Evolutionary conservation across 2,329 filamentous ascomycete genomes (phyloP), one percentile per base, ranked within the genome.

Genomic region (Penicillium olsonii): DNA sequence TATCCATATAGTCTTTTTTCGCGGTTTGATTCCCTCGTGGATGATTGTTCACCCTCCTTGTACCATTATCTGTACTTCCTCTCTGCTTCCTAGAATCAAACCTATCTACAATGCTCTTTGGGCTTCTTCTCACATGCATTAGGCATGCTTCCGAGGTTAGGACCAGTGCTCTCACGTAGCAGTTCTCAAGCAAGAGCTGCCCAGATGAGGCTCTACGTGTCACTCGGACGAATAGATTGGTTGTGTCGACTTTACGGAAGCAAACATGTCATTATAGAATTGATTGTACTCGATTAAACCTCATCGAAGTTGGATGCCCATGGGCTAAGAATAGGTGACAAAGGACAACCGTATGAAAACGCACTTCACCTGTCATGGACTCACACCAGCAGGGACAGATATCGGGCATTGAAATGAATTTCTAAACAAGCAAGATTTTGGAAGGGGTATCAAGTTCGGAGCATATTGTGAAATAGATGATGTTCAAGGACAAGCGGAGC

Each of bases 401-500:
- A 37, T 37, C 18, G 52, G 52, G 50, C 56, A 55, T 59, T 48
- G 48, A 41, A 42, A 31, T n/a, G 12, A n/a, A 5, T 6, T 31
- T 31, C 31, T 48, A 17, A 39, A 41, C 9, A 41, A 10, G 11
- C 15, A 35, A 20, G 17, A n/a, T 19, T 37, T 44, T 24, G 38
- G 40, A n/a, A 37, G 29, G 53, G 42, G 38, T 48, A 55, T 58
- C 56, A 48, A 53, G 24, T 57, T 46, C 42, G 17, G 41, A 37
- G 37, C 26, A 27, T 15, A 49, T 18, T 31, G 2, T n/a, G 29
- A 26, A 27, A 37, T 15, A 17, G 33, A 17, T 34, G 33, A 17
- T 34, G 29, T 17, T 14, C 33, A 12, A 58, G 45, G 61, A 26
- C 64, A 52, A 33, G 62, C 6, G 12, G 63, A 27, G 26, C 14